Evolutionary conservation across 2,329 filamentous ascomycete species (phyloP), one percentile per base, ranked within the genome.

Genomic region (Orbilia quercus): DNA sequence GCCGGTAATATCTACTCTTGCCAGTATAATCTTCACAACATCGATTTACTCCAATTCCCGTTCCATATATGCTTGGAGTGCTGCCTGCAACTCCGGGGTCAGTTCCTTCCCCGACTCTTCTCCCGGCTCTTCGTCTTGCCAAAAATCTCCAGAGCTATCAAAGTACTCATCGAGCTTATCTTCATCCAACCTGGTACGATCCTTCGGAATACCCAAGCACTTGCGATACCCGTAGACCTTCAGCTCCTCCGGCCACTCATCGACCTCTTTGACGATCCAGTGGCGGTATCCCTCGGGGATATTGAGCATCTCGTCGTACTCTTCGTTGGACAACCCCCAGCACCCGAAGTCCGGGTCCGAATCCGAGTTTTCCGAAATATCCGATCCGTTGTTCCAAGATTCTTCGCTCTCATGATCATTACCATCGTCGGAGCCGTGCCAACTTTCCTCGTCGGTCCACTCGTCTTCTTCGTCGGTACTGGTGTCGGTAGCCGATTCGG

Each of bases 251-350:
- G 67, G 67, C 67, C 67, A 72, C 14, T 59, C 14, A 38, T 72
- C 67, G 7, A 60, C 18, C 5, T 4, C 40, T 18, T 63, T 55
- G 14, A 66, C 22, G 40, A 77, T 80, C 76, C 72, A 82, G 80
- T 80, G 79, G 55, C 82, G 78, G 74, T 80, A 82, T 12, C 79
- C 78, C 1, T 77, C 81, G 5, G 75, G 57, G 3, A 79, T 77
- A 76, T 82, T 75, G 7, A 82, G 79, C 69, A 77, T 78, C 20
- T 79, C 71, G 1, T 78, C 76, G 74, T 83, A 83, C 69, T 83
- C 81, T 51, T 81, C 78, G 7, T 77, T 76, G 48, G 82, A 75
- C 11, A 83, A 79, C 11, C 79, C 76, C 58, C 80, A 78, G 62
- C 82, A 83, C 25, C 79, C 79, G 67, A 80, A 83, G 22, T 72